A percentile compares a stretch with the other conserved stretches of the same genome.
These are phyloP conservation scores for Ilyonectria mors-panacis DNA, from an alignment of 2,329 filamentous ascomycete genomes.

Conservation along the genomic window DNA sequence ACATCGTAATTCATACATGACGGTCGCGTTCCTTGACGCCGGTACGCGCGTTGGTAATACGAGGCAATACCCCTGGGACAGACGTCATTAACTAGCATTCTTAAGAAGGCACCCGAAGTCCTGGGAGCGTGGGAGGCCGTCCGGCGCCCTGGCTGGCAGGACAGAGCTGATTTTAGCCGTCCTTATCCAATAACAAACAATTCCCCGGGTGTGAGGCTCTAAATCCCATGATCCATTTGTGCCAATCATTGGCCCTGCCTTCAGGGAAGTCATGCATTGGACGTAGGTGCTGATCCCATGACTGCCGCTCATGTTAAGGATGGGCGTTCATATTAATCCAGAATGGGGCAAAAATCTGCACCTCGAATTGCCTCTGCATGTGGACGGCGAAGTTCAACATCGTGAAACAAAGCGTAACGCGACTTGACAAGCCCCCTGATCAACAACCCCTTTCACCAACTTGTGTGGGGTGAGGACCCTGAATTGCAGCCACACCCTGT, in stretches of 20 bases:
- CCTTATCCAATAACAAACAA: conserved; percentile 16
- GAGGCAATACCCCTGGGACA: not conserved
- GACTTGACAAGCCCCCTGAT: conserved; percentile 36
- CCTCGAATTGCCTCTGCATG: conserved; percentile 5
- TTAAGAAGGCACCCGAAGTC: conserved; percentile 2
- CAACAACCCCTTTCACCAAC: conserved; percentile 40
- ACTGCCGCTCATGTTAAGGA: conserved; percentile 1
- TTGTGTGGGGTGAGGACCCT: conserved; percentile 45
- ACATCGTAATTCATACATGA: conserved; percentile 19
- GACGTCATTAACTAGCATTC: not conserved
- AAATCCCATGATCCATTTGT: conserved; percentile 1
- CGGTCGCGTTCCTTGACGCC: not conserved
- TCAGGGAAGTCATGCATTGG: not conserved
- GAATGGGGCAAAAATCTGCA: not conserved
- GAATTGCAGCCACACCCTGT: conserved; percentile 40
- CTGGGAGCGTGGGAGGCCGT: conserved; percentile 23
- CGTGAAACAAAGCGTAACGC: conserved; percentile 33
- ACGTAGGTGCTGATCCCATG: conserved; percentile 24
- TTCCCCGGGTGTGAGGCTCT: conserved; percentile 17
- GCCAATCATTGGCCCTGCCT: conserved; percentile 16
- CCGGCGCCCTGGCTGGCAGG: conserved; percentile 2
- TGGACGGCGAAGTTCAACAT: conserved; percentile 11
- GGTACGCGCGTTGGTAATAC: conserved; percentile 18
- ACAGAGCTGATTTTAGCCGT: conserved; percentile 4
- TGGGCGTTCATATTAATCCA: conserved; percentile 6